These are phyloP conservation scores for Mucor lusitanicus DNA, from an alignment of 371 early-diverging fungal species.

Conservation along the genomic window DNA sequence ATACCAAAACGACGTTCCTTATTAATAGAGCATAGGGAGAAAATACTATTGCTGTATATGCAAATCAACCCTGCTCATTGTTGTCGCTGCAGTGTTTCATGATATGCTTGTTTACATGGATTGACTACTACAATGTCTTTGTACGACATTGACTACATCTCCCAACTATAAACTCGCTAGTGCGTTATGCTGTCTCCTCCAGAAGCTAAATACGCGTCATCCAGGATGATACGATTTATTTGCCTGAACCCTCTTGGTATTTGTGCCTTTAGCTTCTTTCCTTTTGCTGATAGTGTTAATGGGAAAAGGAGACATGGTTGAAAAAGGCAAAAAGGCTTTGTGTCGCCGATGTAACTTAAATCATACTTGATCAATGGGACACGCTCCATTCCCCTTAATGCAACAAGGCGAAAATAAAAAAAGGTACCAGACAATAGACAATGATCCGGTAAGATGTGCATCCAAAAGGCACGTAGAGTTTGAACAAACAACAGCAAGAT, in stretches of 20 bases:
- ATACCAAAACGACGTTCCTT: no score
- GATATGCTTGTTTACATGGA: neutral
- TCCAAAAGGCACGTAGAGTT: no score
- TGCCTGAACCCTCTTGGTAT: no score
- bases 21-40: neutral
- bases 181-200: neutral
- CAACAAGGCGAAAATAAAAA: neutral
- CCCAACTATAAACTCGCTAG: neutral
- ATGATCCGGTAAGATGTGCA: no score
- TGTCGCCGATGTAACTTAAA: slow-evolving; percentile 9
- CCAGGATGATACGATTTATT: no score
- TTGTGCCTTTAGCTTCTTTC: no score
- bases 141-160: neutral
- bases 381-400: neutral
- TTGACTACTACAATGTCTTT: neutral
- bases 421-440: neutral
- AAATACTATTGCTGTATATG: neutral
- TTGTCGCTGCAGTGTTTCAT: neutral
- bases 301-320: slow-evolving; percentile 10
- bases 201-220: no score
- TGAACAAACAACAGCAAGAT: neutral
- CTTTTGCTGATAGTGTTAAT: no score
- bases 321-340: slow-evolving; percentile 13
- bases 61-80: neutral
- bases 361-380: neutral